Evolutionary conservation across 805 yeast species (phyloP).

Genomic region (Candida ponderosae): DNA sequence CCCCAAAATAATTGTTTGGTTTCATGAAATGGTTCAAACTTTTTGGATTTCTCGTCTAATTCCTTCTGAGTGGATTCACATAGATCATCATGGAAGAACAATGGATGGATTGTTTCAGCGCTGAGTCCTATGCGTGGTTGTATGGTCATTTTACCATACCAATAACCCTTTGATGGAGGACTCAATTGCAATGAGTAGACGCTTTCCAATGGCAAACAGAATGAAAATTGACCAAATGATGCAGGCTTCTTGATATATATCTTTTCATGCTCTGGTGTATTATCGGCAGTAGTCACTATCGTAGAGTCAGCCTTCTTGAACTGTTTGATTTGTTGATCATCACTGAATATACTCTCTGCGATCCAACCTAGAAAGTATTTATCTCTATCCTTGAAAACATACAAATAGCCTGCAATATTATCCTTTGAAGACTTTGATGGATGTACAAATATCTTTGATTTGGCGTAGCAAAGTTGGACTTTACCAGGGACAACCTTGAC

Average conservation of each 20-base stretch:
- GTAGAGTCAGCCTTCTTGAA: constrained; percentile 44
- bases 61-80: constrained; percentile 64
- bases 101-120: constrained; percentile 65
- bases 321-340: constrained; percentile 35
- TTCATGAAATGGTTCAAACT: constrained; percentile 68
- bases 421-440: constrained; percentile 68
- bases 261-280: constrained; percentile 8
- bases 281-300: constrained; percentile 20
- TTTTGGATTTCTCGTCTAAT: constrained; percentile 49
- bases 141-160: constrained; percentile 83
- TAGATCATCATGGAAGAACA: constrained; percentile 91
- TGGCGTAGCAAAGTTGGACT: constrained; percentile 29
- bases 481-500: constrained; percentile 9
- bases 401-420: constrained; percentile 72
- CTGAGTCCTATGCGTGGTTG: constrained; percentile 44
- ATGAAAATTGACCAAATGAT: constrained; percentile 49
- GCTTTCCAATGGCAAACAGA: constrained; percentile 50
- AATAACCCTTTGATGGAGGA: constrained; percentile 78
- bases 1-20: constrained; percentile 75
- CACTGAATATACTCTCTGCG: constrained; percentile 45
- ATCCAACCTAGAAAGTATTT: constrained; percentile 61
- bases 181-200: constrained; percentile 78
- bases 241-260: constrained; percentile 34
- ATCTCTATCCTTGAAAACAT: constrained; percentile 52
- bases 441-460: constrained; percentile 76